Evolutionary conservation across 2,329 filamentous ascomycete genomes (phyloP), one percentile per base, ranked within the genome.

Genomic region (Botrytis fragariae): DNA sequence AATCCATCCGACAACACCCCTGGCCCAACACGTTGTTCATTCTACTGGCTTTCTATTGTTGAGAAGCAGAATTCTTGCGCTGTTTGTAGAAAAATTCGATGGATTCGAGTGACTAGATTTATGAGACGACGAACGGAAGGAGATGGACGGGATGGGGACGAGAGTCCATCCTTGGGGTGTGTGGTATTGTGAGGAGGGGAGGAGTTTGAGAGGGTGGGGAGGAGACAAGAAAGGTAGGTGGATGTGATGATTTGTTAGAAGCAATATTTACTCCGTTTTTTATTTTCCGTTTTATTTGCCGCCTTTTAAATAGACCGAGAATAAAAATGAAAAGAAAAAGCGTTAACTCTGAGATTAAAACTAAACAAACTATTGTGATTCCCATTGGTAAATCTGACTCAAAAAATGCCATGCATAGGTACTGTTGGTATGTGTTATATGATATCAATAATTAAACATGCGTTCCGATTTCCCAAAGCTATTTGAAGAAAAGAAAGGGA

Each of bases 351-450:
- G 45, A 25, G 12, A 7, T 1, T 10, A 25, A 48, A 4, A 4
- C 3, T 48, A 0, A 25, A 48, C 25, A 29, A n/a, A 54, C 4
- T 12, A 54, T 54, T 7, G n/a, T 29, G 12, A 54, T 8, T 54
- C 0, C 0, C n/a, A 16, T 4, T 54, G 14, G 1, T 54, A 4
- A 4, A 54, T 2, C 14, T 29, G 2, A 29, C 14, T 29, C 5
- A 18, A 18, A 54, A 29, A 29, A 4, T 4, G 6, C 0, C 3
- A 18, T 18, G 51, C n/a, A 54, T 9, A 18, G 6, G 14, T 2
- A 18, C 12, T 16, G 12, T n/a, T 51, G 0, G 25, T 51, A 51
- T 51, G 25, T n/a, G n/a, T 4, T n/a, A 9, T 29, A 16, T 16
- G 51, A 54, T 18, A 18, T 1, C 5, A n/a, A n/a, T 51, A n/a